phyloP scores from a whole-genome alignment of 768 basidiomycete genomes.

The Kwoniella europaea region DNA sequence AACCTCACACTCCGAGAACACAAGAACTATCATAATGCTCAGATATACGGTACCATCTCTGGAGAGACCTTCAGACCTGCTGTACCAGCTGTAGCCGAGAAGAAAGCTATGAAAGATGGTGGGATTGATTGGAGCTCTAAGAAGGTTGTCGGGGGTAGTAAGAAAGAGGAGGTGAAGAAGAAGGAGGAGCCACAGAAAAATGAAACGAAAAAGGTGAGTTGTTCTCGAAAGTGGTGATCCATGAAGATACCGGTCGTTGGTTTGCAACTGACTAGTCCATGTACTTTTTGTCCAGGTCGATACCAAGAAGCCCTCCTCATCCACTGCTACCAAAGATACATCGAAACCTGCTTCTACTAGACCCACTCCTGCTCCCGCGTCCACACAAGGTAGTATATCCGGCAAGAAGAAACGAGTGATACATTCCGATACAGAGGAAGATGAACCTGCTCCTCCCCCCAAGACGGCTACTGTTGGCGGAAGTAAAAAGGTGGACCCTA shows the following conservation, averaged over 20 bases:
- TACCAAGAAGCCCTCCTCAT: slow-evolving; percentile 6
- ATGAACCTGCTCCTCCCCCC: slow-evolving; percentile 1
- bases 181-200: slow-evolving; percentile 5
- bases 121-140: slow-evolving; percentile 39
- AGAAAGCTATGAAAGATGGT: slow-evolving; percentile 44
- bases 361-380: background rate
- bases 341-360: background rate
- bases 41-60: slow-evolving; percentile 45
- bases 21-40: slow-evolving; percentile 33
- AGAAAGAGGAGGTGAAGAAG: slow-evolving; percentile 14
- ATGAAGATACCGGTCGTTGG: too few species aligned
- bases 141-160: slow-evolving; percentile 24
- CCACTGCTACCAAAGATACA: background rate
- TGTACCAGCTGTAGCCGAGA: background rate
- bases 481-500: slow-evolving; percentile 23
- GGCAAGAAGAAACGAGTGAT: slow-evolving; percentile 34
- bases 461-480: slow-evolving; percentile 1
- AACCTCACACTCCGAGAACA: slow-evolving; percentile 32
- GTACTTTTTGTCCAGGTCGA: slow-evolving; percentile 3
- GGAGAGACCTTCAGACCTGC: slow-evolving; percentile 35
- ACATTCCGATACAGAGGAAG: slow-evolving; percentile 36
- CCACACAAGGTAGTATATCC: slow-evolving; percentile 17
- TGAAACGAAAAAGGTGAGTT: slow-evolving; percentile 14
- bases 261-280: too few species aligned
- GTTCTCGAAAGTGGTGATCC: background rate